Conservation (phyloP, 2,329 filamentous ascomycete genomes). For the Xylariaceae sp. region DNA sequence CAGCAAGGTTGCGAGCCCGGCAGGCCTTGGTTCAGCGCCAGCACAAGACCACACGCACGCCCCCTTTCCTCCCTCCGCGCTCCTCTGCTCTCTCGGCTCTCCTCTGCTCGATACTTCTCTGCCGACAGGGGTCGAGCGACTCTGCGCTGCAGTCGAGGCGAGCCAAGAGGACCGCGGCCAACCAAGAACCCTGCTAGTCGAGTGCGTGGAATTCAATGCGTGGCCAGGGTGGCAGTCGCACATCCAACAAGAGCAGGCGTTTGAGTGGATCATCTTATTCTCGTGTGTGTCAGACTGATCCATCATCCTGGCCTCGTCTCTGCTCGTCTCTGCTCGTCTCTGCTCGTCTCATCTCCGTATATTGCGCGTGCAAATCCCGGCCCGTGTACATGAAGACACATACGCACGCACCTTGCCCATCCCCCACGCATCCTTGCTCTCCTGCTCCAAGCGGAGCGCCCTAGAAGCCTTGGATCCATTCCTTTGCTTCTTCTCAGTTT, state of each 20-base stretch:
- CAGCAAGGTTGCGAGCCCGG: conserved; percentile 2
- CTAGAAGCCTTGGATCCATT: conserved; percentile 31
- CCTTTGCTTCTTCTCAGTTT: conserved; percentile 13
- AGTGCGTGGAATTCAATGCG: background rate
- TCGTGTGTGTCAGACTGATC: conserved; percentile 44
- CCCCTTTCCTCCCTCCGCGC: conserved; percentile 21
- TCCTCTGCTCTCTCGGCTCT: conserved; percentile 9
- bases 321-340: no score
- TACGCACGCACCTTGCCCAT: conserved; percentile 9
- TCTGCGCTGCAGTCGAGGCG: conserved; percentile 1
- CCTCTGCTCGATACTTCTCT: conserved; percentile 4
- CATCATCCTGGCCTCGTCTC: conserved; percentile 45
- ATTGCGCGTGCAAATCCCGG: conserved; percentile 38
- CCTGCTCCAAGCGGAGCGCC: conserved; percentile 19
- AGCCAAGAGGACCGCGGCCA: conserved; percentile 3
- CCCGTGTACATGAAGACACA: conserved; percentile 19
- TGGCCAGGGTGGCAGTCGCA: conserved; percentile 24
- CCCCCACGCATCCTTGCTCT: conserved; percentile 10
- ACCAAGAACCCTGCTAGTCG: conserved; percentile 7
- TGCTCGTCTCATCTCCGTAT: conserved; percentile 36
- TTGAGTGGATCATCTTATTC: conserved; percentile 36
- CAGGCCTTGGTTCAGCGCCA: conserved; percentile 7
- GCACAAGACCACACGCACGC: conserved; percentile 26
- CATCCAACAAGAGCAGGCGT: conserved; percentile 20
- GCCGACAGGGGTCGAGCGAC: conserved; percentile 15